A percentile compares a stretch with the other conserved stretches of the same genome.
phyloP scores from a whole-genome alignment of 139 green algal genomes.

The Microglena sp. region DNA sequence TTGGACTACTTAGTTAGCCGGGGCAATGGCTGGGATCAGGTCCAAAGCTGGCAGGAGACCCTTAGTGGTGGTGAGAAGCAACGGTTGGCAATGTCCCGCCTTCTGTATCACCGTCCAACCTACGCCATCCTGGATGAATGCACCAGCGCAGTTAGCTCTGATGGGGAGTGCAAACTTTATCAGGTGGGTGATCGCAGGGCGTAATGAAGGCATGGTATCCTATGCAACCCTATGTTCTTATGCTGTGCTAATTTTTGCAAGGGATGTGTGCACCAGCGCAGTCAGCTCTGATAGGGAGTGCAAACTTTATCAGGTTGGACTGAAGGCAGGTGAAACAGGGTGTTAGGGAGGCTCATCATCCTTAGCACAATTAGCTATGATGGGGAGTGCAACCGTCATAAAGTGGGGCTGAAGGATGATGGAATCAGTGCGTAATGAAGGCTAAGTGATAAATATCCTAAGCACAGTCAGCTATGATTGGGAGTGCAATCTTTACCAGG shows the following conservation, averaged over 20 bases:
- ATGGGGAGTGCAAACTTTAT: slow-evolving; percentile 33
- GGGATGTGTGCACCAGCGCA: slow-evolving; percentile 84
- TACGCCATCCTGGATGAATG: slow-evolving; percentile 89
- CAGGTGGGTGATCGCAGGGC: slow-evolving; percentile 6
- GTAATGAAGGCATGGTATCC: too few species aligned
- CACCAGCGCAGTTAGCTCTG: slow-evolving; percentile 63
- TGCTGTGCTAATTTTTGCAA: neutral
- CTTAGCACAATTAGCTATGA: slow-evolving; percentile 54
- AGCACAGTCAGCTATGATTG: slow-evolving; percentile 51
- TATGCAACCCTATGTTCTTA: too few species aligned
- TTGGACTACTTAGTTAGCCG: slow-evolving; percentile 74
- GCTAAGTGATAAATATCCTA: slow-evolving; percentile 45
- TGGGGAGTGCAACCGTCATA: slow-evolving; percentile 28
- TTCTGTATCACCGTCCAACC: slow-evolving; percentile 74
- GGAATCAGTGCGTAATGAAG: too few species aligned
- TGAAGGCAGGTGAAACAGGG: too few species aligned
- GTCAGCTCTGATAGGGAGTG: slow-evolving; percentile 40
- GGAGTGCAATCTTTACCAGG: slow-evolving; percentile 31
- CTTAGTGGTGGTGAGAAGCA: slow-evolving; percentile 86
- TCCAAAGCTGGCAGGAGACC: slow-evolving; percentile 63
- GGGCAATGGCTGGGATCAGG: slow-evolving; percentile 24
- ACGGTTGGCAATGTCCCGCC: slow-evolving; percentile 78
- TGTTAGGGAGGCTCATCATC: too few species aligned
- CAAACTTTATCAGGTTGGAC: slow-evolving; percentile 26
- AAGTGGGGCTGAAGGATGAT: too few species aligned